Evolutionary conservation across 768 basidiomycete genomes (phyloP).

Genomic region (Tubosaeta sp.): DNA sequence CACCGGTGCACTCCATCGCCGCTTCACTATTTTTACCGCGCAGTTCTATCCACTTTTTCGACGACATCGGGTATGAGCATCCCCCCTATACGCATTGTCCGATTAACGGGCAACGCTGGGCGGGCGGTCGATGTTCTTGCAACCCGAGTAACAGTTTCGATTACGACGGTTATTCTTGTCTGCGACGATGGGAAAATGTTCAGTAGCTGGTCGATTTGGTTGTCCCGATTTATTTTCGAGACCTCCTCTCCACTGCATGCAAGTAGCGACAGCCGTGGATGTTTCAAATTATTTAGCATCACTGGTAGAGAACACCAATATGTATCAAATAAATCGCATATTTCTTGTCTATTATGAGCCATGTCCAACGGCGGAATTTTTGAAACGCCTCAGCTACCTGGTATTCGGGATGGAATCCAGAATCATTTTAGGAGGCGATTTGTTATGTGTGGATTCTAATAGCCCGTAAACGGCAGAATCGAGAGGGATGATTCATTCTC

Average conservation of each 20-base stretch:
- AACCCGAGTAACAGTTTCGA: conserved; percentile 21
- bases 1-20: conserved; percentile 87
- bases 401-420: not conserved
- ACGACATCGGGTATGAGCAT: conserved; percentile 63
- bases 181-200: conserved; percentile 19
- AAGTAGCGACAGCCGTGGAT: not conserved
- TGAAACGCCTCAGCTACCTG: not conserved
- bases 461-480: too few species aligned
- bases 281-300: not conserved
- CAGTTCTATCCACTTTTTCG: conserved; percentile 91
- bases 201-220: not conserved
- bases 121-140: conserved; percentile 22
- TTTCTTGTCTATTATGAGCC: too few species aligned
- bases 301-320: not conserved
- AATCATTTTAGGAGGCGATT: not conserved
- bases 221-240: not conserved
- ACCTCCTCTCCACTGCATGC: not conserved
- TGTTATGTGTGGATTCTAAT: too few species aligned
- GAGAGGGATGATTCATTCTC: too few species aligned
- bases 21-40: conserved; percentile 86
- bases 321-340: not conserved
- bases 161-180: conserved; percentile 27
- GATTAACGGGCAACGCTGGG: conserved; percentile 15
- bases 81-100: conserved; percentile 28
- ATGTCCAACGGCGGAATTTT: too few species aligned